These are phyloP conservation scores for Boletus subparvulus DNA, from an alignment of 768 basidiomycete genomes.

Conservation along the genomic window DNA sequence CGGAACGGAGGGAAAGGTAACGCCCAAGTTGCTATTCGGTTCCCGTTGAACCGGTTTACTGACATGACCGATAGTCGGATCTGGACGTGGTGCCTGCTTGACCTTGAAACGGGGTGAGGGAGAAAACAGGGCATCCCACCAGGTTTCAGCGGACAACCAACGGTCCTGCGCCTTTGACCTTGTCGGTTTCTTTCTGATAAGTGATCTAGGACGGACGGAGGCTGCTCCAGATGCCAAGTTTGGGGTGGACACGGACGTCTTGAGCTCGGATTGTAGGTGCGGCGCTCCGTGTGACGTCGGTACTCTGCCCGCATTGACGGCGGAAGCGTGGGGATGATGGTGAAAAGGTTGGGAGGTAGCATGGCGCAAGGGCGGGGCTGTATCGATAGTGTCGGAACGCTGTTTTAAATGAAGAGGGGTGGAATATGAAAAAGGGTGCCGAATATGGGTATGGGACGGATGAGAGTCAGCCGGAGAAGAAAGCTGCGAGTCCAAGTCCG, in stretches of 20 bases:
- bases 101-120: constrained; percentile 71
- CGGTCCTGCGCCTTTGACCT: constrained; percentile 50
- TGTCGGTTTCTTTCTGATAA: constrained; percentile 20
- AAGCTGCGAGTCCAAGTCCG: constrained; percentile 17
- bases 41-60: constrained; percentile 39
- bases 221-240: constrained; percentile 44
- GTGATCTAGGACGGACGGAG: constrained; percentile 7
- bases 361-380: constrained; percentile 16
- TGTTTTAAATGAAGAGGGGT: constrained; percentile 20
- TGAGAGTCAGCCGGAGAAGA: constrained; percentile 21
- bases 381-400: neutral
- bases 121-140: constrained; percentile 79
- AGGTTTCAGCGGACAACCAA: constrained; percentile 74
- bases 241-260: constrained; percentile 64
- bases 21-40: neutral
- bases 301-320: neutral
- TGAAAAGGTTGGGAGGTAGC: constrained; percentile 26
- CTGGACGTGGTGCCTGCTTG: constrained; percentile 34
- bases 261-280: constrained; percentile 33
- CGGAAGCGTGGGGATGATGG: constrained; percentile 12
- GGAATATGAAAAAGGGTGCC: constrained; percentile 55
- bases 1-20: constrained; percentile 9
- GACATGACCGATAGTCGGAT: constrained; percentile 43
- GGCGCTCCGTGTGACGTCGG: constrained; percentile 8
- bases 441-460: no score